Base-by-base conservation (phyloP, 2,329 filamentous ascomycete species). In the Aspergillus calidoustus region DNA sequence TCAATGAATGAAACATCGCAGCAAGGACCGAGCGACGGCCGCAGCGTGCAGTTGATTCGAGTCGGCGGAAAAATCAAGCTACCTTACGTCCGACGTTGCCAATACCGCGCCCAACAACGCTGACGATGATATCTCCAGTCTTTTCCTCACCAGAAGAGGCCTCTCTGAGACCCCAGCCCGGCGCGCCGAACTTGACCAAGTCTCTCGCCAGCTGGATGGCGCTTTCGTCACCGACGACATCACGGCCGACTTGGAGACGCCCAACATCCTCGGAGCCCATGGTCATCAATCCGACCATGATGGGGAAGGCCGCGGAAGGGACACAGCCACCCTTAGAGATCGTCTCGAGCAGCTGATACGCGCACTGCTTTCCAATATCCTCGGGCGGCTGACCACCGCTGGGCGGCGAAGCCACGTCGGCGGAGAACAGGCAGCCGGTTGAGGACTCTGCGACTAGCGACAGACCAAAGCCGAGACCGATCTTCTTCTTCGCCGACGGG, bases 261-360 rank as follows among this genome's bases (percentile, higher is more conserved):
- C 95, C 95, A 15, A 99, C 93, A 76, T 99, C 95, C 75, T 98
- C 95, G 1, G 91, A 92, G 0, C 95, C 95, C 95, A 99, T 98
- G 38, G 93, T 92, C 95, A 99, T 99, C 65, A 99, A 82, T 19
- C 89, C 91, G 57, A 99, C 77, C 66, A 97, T 84, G 0, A 90
- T 94, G 3, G 87, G 83, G 5, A 89, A 88, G 2, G 92, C 91
- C 3, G 90, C 84, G 15, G 83, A 83, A 57, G 88, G 89, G 3
- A 91, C 91, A 74, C 92, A 97, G 1, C 95, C 95, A 11, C 93
- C 94, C 69, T 89, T 86, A 55, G 86, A 86, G 64, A 98, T 89
- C 23, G 88, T 85, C 77, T 98, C 93, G 13, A 99, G 81, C 54
- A 99, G 80, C 77, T 97, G 93, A 74, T 91, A 92, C 17, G 95